A percentile compares a stretch with the other conserved stretches of the same genome.
Evolutionary conservation across 2,329 filamentous ascomycete species (phyloP).

Genomic region (Blastomyces parvus): DNA sequence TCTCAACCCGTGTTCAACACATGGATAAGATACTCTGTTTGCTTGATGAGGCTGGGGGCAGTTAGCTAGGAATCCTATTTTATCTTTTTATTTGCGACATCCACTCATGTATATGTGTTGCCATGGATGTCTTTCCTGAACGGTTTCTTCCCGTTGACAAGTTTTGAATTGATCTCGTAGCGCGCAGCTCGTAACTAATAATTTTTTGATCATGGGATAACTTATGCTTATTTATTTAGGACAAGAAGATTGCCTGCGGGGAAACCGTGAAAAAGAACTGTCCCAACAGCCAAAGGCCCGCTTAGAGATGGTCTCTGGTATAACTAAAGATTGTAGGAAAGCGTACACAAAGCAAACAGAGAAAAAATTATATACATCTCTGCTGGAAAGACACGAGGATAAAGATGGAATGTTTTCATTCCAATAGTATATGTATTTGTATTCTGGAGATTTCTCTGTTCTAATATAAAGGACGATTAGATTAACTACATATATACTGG

Average conservation of each 20-base stretch:
- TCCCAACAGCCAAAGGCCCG: too few species aligned
- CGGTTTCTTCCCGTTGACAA: neutral
- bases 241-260: too few species aligned
- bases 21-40: too few species aligned
- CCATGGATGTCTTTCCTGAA: neutral
- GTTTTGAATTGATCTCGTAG: too few species aligned
- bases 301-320: too few species aligned
- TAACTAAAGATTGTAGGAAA: neutral
- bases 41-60: neutral
- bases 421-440: neutral
- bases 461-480: neutral
- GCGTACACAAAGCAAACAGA: neutral
- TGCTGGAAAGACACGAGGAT: neutral
- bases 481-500: neutral
- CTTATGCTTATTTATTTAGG: too few species aligned
- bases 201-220: neutral
- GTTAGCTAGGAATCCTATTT: neutral
- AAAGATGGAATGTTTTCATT: neutral
- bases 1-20: neutral
- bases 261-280: too few species aligned
- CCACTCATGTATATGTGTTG: neutral
- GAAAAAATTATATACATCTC: neutral
- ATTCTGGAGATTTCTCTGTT: neutral
- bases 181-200: too few species aligned
- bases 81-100: neutral